Evolutionary conservation across 371 early-diverging fungal species (phyloP).

Genomic region (Phascolomyces articulosus): DNA sequence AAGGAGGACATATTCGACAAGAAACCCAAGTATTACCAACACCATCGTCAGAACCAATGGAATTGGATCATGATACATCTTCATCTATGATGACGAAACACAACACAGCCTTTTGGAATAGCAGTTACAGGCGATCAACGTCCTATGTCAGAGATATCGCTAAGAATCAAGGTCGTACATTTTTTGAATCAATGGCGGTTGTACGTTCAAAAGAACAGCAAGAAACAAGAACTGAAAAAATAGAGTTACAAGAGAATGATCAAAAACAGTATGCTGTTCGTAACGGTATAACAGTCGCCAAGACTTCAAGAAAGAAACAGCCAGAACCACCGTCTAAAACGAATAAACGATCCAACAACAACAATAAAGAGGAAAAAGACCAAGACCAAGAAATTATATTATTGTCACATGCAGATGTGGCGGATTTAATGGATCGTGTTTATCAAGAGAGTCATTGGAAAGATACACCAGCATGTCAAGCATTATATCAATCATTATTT

Average conservation of each 20-base stretch:
- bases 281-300: neutral
- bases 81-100: no score
- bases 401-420: neutral
- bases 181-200: neutral
- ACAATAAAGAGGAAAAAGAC: neutral
- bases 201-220: neutral
- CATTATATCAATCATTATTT: neutral
- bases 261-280: neutral
- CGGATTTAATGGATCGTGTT: constrained; percentile 1
- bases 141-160: neutral
- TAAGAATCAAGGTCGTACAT: neutral
- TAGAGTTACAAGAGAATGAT: neutral
- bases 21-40: neutral
- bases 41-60: neutral
- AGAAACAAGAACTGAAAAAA: neutral
- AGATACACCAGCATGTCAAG: constrained; percentile 7
- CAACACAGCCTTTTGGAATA: no score
- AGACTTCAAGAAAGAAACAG: neutral
- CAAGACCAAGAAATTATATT: neutral
- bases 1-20: constrained; percentile 17
- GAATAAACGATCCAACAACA: no score
- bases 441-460: constrained; percentile 3
- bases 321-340: neutral
- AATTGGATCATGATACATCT: no score
- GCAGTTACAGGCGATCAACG: neutral